Percentiles rank a stretch among this genome's conserved stretches.
phyloP scores from a whole-genome alignment of 176 grass and related monocot species.

The Oryza rufipogon region DNA sequence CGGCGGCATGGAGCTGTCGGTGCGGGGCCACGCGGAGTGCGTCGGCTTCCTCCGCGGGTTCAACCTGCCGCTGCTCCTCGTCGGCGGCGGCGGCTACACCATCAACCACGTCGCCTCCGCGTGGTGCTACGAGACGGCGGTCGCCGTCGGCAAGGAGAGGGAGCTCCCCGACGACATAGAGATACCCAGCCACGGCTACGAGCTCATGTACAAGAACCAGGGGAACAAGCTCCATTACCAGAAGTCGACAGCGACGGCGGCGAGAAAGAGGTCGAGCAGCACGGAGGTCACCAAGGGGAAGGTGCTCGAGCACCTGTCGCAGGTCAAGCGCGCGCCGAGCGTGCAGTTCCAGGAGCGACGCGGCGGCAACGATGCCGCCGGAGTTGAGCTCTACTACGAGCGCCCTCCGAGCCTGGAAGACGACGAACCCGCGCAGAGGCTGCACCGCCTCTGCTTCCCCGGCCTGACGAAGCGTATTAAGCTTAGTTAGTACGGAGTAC shows the following conservation, averaged over 20 bases:
- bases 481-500: too few relatives aligned
- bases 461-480: too few relatives aligned
- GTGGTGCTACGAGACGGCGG: constrained; percentile 76
- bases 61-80: constrained; percentile 53
- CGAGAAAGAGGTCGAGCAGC: constrained; percentile 20
- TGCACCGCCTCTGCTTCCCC: constrained; percentile 12
- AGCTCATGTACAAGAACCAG: constrained; percentile 10
- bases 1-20: constrained; percentile 56
- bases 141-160: constrained; percentile 41
- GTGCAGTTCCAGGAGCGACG: constrained; percentile 5
- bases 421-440: constrained; percentile 28
- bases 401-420: constrained; percentile 1
- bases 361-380: background rate
- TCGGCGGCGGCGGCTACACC: constrained; percentile 90
- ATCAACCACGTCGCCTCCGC: constrained; percentile 70
- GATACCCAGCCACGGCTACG: constrained; percentile 33
- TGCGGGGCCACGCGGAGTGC: constrained; percentile 52
- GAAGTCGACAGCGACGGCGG: background rate
- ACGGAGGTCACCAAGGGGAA: background rate
- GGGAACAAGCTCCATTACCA: constrained; percentile 34
- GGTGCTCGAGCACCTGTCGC: constrained; percentile 29
- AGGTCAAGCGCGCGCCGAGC: constrained; percentile 32
- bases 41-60: constrained; percentile 21
- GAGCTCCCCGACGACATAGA: constrained; percentile 41
- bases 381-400: background rate